Conservation (phyloP, 2,329 filamentous ascomycete genomes). For the Pseudocercospora musae region DNA sequence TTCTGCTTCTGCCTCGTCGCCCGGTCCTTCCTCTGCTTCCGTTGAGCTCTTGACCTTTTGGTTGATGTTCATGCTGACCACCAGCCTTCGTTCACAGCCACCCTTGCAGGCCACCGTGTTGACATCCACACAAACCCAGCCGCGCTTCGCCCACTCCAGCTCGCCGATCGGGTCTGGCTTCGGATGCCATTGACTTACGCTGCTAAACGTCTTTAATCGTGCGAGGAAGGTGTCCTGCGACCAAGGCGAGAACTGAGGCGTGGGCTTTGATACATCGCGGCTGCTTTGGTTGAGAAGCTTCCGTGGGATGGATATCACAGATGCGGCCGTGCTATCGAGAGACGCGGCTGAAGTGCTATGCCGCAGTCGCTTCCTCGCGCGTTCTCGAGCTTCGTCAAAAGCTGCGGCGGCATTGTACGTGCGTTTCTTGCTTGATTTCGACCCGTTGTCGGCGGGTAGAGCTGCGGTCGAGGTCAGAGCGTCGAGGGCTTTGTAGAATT, state of each 20-base stretch:
- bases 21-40: constrained; percentile 55
- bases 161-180: constrained; percentile 85
- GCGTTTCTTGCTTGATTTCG: constrained; percentile 26
- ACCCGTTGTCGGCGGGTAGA: constrained; percentile 33
- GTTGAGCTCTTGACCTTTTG: constrained; percentile 22
- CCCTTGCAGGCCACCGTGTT: constrained; percentile 80
- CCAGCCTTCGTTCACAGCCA: constrained; percentile 77
- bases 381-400: constrained; percentile 27
- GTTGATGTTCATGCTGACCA: constrained; percentile 67
- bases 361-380: constrained; percentile 33
- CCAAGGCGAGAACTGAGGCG: constrained; percentile 77
- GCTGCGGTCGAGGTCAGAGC: constrained; percentile 48
- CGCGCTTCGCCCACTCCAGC: constrained; percentile 89
- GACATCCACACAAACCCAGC: constrained; percentile 80
- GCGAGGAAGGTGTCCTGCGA: constrained; percentile 79
- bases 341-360: constrained; percentile 30
- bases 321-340: constrained; percentile 19
- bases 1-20: constrained; percentile 32
- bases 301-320: constrained; percentile 33
- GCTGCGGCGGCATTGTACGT: constrained; percentile 20
- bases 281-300: constrained; percentile 22
- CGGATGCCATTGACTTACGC: constrained; percentile 88
- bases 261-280: constrained; percentile 16
- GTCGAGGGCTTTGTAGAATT: constrained; percentile 74
- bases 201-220: constrained; percentile 81